Conservation (phyloP, 306 rosid genomes). For the Hylodesmum podocarpum region DNA sequence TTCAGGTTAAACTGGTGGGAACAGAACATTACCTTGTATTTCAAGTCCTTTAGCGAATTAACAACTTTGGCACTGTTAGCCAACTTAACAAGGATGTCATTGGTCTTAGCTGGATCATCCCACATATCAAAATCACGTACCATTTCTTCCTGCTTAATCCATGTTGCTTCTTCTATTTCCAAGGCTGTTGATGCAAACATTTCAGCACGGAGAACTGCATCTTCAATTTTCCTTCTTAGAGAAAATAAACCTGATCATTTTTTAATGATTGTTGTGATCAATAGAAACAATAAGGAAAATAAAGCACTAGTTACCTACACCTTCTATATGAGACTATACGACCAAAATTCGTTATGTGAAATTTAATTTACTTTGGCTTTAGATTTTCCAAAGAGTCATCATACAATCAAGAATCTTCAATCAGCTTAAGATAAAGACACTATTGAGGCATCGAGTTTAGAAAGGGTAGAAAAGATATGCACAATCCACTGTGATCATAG, state of each 20-base stretch:
- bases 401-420: background rate
- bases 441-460: background rate
- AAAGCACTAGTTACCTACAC: constrained; percentile 7
- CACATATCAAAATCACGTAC: constrained; percentile 65
- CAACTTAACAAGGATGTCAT: constrained; percentile 65
- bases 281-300: constrained; percentile 3
- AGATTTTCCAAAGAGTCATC: constrained; percentile 1
- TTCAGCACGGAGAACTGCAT: constrained; percentile 77
- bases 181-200: constrained; percentile 62
- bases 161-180: constrained; percentile 69
- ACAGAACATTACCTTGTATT: constrained; percentile 58
- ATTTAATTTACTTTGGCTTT: background rate
- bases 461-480: background rate
- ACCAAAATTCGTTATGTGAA: background rate
- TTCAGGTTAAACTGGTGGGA: background rate
- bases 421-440: constrained; percentile 5
- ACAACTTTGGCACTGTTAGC: constrained; percentile 74
- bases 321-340: background rate
- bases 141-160: constrained; percentile 69
- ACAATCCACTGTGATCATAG: background rate
- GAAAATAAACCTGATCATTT: constrained; percentile 63
- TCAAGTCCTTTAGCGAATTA: constrained; percentile 74
- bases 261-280: constrained; percentile 21
- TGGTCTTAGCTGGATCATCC: constrained; percentile 76
- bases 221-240: constrained; percentile 74